Evolutionary conservation across 768 basidiomycete species (phyloP), one percentile per base, ranked within the genome.

Genomic region (Termitomyces titanicus): DNA sequence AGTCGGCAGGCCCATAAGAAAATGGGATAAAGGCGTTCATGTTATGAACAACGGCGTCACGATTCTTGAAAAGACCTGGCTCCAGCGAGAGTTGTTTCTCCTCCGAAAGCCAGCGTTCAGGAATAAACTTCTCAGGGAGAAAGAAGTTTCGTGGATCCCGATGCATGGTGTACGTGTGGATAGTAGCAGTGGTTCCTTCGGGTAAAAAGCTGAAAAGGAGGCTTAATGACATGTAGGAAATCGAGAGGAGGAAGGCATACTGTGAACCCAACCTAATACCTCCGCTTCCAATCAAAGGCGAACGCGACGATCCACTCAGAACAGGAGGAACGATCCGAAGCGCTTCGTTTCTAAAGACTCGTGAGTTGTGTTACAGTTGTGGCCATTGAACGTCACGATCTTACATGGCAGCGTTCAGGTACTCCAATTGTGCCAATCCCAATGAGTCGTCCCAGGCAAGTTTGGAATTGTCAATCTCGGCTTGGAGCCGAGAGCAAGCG

Each of bases 1-100:
- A 84, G 57, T 79, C 79, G 15, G 74, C 72, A 11, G 80, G 79
- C 0, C 83, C 81, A 44, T 68, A 63, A 29, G 72, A 73, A 52
- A 74, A 76, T 8, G 74, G 72, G 18, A 74, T 67, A 50, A 69
- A 74, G 5, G 73, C 73, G 6, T 55, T 50, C 6, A 51, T 56
- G 33, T 66, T 61, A 45, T 64, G 66, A 10, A 68, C 50, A 10
- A 66, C 47, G 24, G 45, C 47, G 20, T 53, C 46, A 27, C 43
- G 52, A 22, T 50, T 31, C 33, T 56, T 42, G 44, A 64, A 63
- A 45, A 63, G 42, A 10, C 27, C 29, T 12, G 65, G 65, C 15
- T 62, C 57, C 43, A 59, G 56, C 15, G 35, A 45, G 29, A 52
- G 51, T 51, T 64, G 61, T 29, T 53, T 58, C 8, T 60, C 61